Evolutionary conservation across 768 basidiomycete species (phyloP).

Genomic region (Tulasnella calospora): DNA sequence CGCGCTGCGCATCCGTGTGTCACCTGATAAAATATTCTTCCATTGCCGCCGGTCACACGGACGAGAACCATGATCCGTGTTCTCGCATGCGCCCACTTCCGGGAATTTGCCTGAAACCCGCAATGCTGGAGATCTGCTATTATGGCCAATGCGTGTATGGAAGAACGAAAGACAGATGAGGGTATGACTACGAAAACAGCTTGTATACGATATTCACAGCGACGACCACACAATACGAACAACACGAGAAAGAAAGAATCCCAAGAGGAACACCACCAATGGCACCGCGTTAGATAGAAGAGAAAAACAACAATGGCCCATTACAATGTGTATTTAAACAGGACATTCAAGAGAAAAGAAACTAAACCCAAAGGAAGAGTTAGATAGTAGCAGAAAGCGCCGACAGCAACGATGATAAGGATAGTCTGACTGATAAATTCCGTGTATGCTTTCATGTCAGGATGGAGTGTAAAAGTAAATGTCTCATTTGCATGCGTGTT

Average conservation of each 20-base stretch:
- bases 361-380: background rate
- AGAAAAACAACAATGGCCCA: constrained; percentile 5
- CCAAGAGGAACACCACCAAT: background rate
- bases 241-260: background rate
- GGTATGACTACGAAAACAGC: constrained; percentile 1
- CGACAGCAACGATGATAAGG: constrained; percentile 3
- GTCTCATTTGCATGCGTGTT: constrained; percentile 4
- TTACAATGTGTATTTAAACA: background rate
- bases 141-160: background rate
- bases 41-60: background rate
- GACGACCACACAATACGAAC: background rate
- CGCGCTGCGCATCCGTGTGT: background rate
- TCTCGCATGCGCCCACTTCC: background rate
- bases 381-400: background rate
- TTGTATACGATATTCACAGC: background rate
- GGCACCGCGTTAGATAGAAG: background rate
- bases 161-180: background rate
- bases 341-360: background rate
- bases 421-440: constrained; percentile 8
- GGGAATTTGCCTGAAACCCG: background rate
- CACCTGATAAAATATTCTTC: background rate
- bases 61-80: background rate
- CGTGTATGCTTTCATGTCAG: constrained; percentile 10
- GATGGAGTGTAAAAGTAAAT: background rate
- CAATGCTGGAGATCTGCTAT: background rate